Percentiles rank a stretch among this genome's conserved stretches.
These are phyloP conservation scores for Termitomyces sp. DNA, from an alignment of 768 basidiomycete species.

Conservation along the genomic window DNA sequence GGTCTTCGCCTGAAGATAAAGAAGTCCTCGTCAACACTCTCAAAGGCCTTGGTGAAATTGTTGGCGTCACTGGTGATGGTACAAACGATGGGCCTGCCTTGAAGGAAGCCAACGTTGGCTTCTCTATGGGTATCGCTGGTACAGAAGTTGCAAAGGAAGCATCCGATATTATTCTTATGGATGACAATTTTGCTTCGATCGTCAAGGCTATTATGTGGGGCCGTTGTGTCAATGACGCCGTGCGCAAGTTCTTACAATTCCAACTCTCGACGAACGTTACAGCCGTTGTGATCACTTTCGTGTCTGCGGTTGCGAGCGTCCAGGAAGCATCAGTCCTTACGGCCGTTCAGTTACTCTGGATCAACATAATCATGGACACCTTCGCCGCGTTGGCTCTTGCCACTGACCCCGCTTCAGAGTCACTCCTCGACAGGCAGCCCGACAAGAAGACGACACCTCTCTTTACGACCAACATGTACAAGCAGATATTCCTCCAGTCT, in stretches of 20 bases:
- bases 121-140: conserved; percentile 94
- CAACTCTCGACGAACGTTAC: conserved; percentile 93
- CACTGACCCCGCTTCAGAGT: conserved; percentile 86
- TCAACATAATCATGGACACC: conserved; percentile 98
- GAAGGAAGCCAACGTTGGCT: conserved; percentile 94
- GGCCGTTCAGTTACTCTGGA: conserved; percentile 96
- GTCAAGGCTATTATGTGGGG: conserved; percentile 99
- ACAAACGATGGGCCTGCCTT: conserved; percentile 97
- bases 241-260: conserved; percentile 97
- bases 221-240: conserved; percentile 96
- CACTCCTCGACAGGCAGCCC: conserved; percentile 82
- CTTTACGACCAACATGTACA: conserved; percentile 93
- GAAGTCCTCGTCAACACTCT: conserved; percentile 87
- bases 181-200: conserved; percentile 94
- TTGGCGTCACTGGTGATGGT: conserved; percentile 96
- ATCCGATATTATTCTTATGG: conserved; percentile 98
- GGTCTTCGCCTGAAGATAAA: conserved; percentile 98
- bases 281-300: conserved; percentile 90
- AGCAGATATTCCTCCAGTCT: conserved; percentile 90
- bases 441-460: conserved; percentile 86
- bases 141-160: conserved; percentile 99
- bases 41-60: conserved; percentile 81
- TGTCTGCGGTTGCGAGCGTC: conserved; percentile 78
- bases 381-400: conserved; percentile 97
- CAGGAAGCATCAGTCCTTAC: conserved; percentile 82